Evolutionary conservation across 441 rosid species (phyloP), one percentile per base, ranked within the genome.

Genomic region (Syzygium malaccense): DNA sequence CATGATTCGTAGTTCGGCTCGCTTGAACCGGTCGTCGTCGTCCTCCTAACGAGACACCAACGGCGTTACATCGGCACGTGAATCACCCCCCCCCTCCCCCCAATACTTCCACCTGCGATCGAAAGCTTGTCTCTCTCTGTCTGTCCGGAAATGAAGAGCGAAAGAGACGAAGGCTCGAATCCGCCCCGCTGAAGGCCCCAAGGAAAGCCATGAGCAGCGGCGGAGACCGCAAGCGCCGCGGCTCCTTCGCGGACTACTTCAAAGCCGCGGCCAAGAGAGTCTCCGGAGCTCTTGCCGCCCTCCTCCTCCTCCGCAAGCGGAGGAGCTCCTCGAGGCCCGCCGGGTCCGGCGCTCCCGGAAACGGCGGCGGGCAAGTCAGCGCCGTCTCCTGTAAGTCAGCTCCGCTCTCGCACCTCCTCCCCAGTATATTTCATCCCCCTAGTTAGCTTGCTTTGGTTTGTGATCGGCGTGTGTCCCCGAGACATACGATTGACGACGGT

Each of bases 321-420:
- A 93, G 91, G 86, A 28, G 86, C 41, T 58, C 88, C 51, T 56
- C 90, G 17, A 56, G 48, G 56, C 91, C 87, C 87, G 93, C 75
- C 66, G 54, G 11, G 7, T 48, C 71, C 66, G 90, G 51, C 33
- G 66, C 56, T 14, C 87, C 58, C 88, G 86, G 66, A 25, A 90
- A 32, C 56, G 84, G 88, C 56, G 84, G 88, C 88, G 86, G 80
- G 25, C 89, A n/a, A 68, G 91, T 88, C 90, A 55, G 90, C 89
- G 90, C 88, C 45, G 78, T 91, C 88, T 91, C 96, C 84, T 94
- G 99, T 96, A 93, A 95, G 96, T 93, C 88, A 80, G 49, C 26
- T 84, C 12, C 60, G 87, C 66, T 87, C 84, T 60, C 51, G 12
- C 53, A 7, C 48, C 48, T 45, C 48, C 48, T 7, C 8, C 45